A percentile compares a stretch with the other conserved stretches of the same genome.
Evolutionary conservation across 2,329 filamentous ascomycete genomes (phyloP).

Genomic region (Sporothrix protearum): DNA sequence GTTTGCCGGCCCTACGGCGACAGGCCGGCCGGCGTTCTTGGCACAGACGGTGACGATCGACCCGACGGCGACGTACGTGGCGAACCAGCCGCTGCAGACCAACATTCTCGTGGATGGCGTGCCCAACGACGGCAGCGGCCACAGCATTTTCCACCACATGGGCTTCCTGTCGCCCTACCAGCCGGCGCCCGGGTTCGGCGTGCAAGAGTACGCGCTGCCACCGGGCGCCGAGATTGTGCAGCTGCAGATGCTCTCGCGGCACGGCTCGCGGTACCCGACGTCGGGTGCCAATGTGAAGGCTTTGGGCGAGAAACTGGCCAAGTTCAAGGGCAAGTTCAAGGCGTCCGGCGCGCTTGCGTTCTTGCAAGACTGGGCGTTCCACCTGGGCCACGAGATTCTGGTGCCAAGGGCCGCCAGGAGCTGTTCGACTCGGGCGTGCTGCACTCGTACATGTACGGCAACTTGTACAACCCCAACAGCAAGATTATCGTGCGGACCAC

Average conservation of each 20-base stretch:
- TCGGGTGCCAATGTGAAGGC: slow-evolving; percentile 51
- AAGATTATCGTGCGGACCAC: slow-evolving; percentile 73
- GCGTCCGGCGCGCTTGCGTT: slow-evolving; percentile 61
- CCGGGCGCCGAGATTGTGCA: slow-evolving; percentile 64
- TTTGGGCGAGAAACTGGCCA: slow-evolving; percentile 57
- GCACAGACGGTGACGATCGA: slow-evolving; percentile 67
- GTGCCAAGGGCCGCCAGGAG: slow-evolving; percentile 69
- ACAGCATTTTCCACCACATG: slow-evolving; percentile 63
- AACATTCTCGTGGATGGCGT: slow-evolving; percentile 62
- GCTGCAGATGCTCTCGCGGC: slow-evolving; percentile 68
- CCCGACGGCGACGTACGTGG: slow-evolving; percentile 61
- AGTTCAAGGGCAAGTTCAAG: slow-evolving; percentile 50
- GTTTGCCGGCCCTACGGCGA: slow-evolving; percentile 65
- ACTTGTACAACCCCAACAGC: slow-evolving; percentile 66
- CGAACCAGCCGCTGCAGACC: slow-evolving; percentile 68
- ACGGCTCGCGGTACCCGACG: slow-evolving; percentile 71
- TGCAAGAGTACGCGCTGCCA: slow-evolving; percentile 67
- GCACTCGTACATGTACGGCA: slow-evolving; percentile 69
- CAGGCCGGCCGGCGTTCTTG: slow-evolving; percentile 65
- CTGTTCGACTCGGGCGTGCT: slow-evolving; percentile 66
- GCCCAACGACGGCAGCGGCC: slow-evolving; percentile 50
- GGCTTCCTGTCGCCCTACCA: slow-evolving; percentile 68
- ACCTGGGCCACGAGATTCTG: slow-evolving; percentile 67
- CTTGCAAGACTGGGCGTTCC: slow-evolving; percentile 65
- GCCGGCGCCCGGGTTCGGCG: slow-evolving; percentile 69